These are phyloP conservation scores for Penicillium sp. DNA, from an alignment of 2,329 filamentous ascomycete genomes.

Conservation along the genomic window DNA sequence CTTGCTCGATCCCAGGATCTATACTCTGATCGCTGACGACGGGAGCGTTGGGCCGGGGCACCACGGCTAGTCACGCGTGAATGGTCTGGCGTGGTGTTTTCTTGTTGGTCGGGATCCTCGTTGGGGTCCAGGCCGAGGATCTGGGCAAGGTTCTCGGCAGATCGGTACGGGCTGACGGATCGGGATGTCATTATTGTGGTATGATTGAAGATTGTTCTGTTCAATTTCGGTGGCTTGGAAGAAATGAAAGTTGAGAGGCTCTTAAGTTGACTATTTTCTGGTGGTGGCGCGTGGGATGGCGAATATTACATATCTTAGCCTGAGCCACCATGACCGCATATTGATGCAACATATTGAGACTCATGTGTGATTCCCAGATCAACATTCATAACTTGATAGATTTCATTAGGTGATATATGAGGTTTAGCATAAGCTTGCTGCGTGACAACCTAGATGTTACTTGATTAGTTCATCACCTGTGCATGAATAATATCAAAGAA, in stretches of 20 bases:
- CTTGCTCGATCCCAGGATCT: constrained; percentile 16
- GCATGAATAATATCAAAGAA: too few relatives aligned
- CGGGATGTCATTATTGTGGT: constrained; percentile 9
- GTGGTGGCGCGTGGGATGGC: not conserved
- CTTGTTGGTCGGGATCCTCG: constrained; percentile 1
- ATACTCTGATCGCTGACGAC: constrained; percentile 12
- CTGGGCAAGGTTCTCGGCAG: not conserved
- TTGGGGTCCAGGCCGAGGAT: constrained; percentile 4
- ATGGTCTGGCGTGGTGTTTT: constrained; percentile 1
- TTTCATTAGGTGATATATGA: too few relatives aligned
- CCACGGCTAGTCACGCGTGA: constrained; percentile 8
- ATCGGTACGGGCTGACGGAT: constrained; percentile 6
- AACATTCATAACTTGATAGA: too few relatives aligned
- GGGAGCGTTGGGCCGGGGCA: constrained; percentile 8
- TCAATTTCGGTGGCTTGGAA: not conserved
- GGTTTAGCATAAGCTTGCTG: too few relatives aligned
- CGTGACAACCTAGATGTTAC: too few relatives aligned
- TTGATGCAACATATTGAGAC: constrained; percentile 8
- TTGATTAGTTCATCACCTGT: too few relatives aligned
- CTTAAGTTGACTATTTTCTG: not conserved
- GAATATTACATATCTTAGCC: not conserved
- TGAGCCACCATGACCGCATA: constrained; percentile 10
- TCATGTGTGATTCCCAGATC: too few relatives aligned
- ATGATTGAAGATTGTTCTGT: not conserved
- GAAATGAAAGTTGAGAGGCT: not conserved